Base-by-base conservation (phyloP, 1,139 yeast species). In the Diutina mesorugosa region DNA sequence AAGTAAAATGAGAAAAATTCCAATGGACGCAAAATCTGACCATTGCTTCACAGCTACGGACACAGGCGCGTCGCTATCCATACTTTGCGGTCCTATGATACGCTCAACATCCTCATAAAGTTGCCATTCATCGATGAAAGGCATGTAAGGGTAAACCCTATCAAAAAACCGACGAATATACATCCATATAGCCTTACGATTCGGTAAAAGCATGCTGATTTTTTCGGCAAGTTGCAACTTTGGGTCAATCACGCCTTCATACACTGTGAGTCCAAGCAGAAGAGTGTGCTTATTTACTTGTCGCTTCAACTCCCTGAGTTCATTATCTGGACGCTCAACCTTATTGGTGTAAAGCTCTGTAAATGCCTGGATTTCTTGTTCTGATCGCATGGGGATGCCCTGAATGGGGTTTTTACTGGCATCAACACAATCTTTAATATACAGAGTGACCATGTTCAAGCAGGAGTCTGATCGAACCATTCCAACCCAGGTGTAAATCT, bases 401-500 rank as follows among this genome's bases (percentile, higher is more conserved):
- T 10, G 41, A 10, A 35, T 12, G 6, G 41, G 41, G 14, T 48
- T 32, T 57, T 58, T 29, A 59, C 55, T n/a, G 3, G 66, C 60
- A 3, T 53, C 55, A 55, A 67, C 69, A 47, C 62, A 61, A 30
- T 66, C 67, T 26, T 66, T 51, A 14, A 73, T 63, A 58, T 67
- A 66, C 41, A 62, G 67, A 64, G 72, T 66, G 29, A 72, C 60
- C 8, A 72, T 67, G 18, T 68, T 65, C 46, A 79, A 65, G 28
- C 73, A 81, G 1, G 71, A 71, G 63, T 83, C 87, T 57, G 74
- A 74, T 58, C 74, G 73, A 67, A 80, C 68, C 28, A 78, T 56
- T 0, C 81, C 71, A 2, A 76, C 64, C 80, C 81, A 77, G 0
- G 81, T 65, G 57, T 78, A 71, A 0, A 83, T 82, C 0, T 83